These are phyloP conservation scores for Globomyces sp. DNA, from an alignment of 371 early-diverging fungal species.

Conservation along the genomic window DNA sequence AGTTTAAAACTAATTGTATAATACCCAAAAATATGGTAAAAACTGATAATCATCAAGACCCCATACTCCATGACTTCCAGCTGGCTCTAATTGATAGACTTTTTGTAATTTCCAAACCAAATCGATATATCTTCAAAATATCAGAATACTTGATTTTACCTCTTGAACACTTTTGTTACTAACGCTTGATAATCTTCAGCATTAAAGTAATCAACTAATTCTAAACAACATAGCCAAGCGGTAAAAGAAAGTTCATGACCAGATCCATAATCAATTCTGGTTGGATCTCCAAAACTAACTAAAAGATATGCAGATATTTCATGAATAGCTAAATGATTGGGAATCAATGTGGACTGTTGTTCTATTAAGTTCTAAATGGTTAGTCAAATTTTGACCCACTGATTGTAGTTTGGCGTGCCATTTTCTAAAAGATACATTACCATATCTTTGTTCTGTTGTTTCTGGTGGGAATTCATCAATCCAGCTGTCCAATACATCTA, in stretches of 20 bases:
- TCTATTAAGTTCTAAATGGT: not conserved
- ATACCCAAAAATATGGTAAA: slow-evolving; percentile 77
- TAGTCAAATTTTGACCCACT: not conserved
- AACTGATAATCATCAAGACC: slow-evolving; percentile 99
- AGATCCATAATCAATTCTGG: slow-evolving; percentile 99
- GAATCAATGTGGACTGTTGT: not conserved
- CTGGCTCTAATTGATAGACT: slow-evolving; percentile 98
- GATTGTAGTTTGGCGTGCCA: not conserved
- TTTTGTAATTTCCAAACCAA: slow-evolving; percentile 90
- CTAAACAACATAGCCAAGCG: slow-evolving; percentile 86
- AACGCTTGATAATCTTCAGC: slow-evolving; percentile 70
- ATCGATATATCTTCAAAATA: slow-evolving; percentile 79
- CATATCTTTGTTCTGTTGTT: not conserved
- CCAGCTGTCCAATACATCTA: not conserved
- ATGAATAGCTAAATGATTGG: not conserved
- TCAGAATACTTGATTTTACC: too few relatives aligned
- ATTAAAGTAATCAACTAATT: slow-evolving; percentile 67
- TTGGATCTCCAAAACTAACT: slow-evolving; percentile 91
- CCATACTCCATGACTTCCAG: slow-evolving; percentile 99
- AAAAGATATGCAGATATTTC: slow-evolving; percentile 81
- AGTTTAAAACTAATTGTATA: too few relatives aligned
- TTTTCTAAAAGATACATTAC: slow-evolving; percentile 6
- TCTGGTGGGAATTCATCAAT: slow-evolving; percentile 15
- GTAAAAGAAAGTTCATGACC: slow-evolving; percentile 98
- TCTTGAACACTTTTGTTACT: slow-evolving; percentile 59